Percentiles rank a stretch among this genome's conserved stretches.
phyloP scores from a whole-genome alignment of 164 flowering plant species.

The Chimonanthus praecox region DNA sequence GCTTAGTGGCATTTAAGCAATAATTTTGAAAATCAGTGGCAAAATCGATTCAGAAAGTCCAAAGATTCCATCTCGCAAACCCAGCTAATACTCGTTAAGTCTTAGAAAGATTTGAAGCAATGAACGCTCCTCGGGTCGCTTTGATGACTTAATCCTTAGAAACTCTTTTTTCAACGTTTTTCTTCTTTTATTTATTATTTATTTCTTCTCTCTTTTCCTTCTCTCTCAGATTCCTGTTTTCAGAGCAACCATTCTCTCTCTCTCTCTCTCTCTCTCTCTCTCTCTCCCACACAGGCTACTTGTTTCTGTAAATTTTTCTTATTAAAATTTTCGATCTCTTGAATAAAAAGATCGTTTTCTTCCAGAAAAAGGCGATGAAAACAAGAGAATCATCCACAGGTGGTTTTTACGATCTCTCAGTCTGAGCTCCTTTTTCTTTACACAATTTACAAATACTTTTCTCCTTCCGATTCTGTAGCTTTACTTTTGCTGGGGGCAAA shows the following conservation, averaged over 20 bases:
- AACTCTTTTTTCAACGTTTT: background rate
- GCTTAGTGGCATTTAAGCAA: conserved; percentile 1
- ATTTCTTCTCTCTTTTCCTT: background rate
- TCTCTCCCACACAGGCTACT: background rate
- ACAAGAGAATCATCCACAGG: background rate
- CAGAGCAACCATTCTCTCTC: background rate
- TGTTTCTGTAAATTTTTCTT: background rate
- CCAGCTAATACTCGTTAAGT: no score
- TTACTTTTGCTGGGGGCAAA: background rate
- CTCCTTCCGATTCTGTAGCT: background rate
- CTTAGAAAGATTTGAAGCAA: background rate
- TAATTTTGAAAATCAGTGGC: background rate
- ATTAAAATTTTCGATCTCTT: background rate
- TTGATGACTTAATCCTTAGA: background rate
- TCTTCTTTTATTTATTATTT: no score
- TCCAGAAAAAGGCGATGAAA: background rate
- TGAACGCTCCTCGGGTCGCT: background rate
- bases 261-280: background rate
- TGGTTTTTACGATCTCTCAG: no score
- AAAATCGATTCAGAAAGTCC: background rate
- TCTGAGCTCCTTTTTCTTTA: no score
- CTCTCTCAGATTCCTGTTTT: background rate
- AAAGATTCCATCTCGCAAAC: conserved; percentile 10
- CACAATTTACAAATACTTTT: no score
- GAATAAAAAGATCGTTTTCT: background rate